These are phyloP conservation scores for Fragaria ananassa DNA, from an alignment of 306 rosid genomes.

Conservation along the genomic window DNA sequence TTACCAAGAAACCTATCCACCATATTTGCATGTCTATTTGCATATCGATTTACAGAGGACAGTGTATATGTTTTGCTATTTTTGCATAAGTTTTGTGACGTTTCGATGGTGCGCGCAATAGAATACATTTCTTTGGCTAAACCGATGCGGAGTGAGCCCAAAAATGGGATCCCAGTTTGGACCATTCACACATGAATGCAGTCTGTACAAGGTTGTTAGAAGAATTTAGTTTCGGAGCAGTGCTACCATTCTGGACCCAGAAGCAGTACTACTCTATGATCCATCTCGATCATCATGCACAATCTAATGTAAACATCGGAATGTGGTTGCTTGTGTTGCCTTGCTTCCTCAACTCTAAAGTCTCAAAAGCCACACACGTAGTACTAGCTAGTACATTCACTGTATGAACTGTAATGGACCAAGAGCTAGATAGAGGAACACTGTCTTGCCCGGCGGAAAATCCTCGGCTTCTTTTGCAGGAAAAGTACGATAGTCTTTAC, in stretches of 20 bases:
- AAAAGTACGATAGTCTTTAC: background rate
- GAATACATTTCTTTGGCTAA: background rate
- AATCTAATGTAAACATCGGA: background rate
- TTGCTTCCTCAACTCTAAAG: background rate
- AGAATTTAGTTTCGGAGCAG: slow-evolving; percentile 9
- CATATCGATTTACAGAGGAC: background rate
- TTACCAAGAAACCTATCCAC: background rate
- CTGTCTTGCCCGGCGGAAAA: slow-evolving; percentile 8
- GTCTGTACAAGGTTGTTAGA: slow-evolving; percentile 5
- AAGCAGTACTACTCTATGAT: background rate
- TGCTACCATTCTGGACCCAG: slow-evolving; percentile 2
- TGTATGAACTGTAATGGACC: background rate
- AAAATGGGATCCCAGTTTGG: background rate
- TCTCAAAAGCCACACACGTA: background rate
- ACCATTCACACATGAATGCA: slow-evolving; percentile 5
- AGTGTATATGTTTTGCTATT: too few relatives aligned
- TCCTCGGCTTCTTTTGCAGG: background rate
- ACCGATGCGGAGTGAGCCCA: background rate
- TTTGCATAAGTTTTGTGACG: too few relatives aligned
- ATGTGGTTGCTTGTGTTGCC: background rate
- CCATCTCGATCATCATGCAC: background rate
- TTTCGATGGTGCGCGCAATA: too few relatives aligned
- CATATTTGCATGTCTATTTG: slow-evolving; percentile 2
- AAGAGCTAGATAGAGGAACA: background rate
- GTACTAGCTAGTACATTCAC: background rate